Evolutionary conservation across 129 eudicot species (phyloP), one percentile per base, ranked within the genome.

Genomic region (Centella asiatica): DNA sequence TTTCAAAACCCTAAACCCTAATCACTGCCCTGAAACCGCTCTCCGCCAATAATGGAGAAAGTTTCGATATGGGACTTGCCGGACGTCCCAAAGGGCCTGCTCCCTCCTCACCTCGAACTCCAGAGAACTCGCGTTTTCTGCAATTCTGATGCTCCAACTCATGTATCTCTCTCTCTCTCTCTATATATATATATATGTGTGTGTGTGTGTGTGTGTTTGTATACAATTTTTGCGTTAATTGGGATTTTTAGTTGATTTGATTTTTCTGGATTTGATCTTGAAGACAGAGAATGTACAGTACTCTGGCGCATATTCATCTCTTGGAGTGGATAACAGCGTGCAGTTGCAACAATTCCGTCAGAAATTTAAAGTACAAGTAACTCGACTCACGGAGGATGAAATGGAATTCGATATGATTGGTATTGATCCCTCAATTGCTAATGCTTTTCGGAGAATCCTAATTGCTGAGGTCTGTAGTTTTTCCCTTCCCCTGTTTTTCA

Each of bases 371-470:
- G 86, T 92, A 10, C 81, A 81, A 53, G 82, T 92, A 11, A 74
- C 66, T 67, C 72, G 76, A 39, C 88, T 87, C 18, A 47, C 55
- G 0, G 79, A 84, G 59, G 94, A 87, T 3, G 90, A 84, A 0
- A 81, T 87, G 74, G 96, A 87, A 75, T 87, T 92, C 64, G 98
- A 92, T 73, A 75, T 92, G 90, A 80, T 92, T 37, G 96, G 98
- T 20, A 80, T 87, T 65, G 95, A 92, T 76, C 82, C 96, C 33
- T 78, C 96, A 0, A 57, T 92, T 69, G 98, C 98, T 23, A 92
- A 92, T 76, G 98, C 96, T 23, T 92, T 87, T 49, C 75, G 98
- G 10, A 57, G 98, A 20, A 92, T 92, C 40, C 98, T 92, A 54
- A 87, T 92, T 15, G 83, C 98, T 24, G 96, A 92, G 95, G 98